Base-by-base conservation (phyloP, 2,329 filamentous ascomycete genomes). In the Colletotrichum sublineola region DNA sequence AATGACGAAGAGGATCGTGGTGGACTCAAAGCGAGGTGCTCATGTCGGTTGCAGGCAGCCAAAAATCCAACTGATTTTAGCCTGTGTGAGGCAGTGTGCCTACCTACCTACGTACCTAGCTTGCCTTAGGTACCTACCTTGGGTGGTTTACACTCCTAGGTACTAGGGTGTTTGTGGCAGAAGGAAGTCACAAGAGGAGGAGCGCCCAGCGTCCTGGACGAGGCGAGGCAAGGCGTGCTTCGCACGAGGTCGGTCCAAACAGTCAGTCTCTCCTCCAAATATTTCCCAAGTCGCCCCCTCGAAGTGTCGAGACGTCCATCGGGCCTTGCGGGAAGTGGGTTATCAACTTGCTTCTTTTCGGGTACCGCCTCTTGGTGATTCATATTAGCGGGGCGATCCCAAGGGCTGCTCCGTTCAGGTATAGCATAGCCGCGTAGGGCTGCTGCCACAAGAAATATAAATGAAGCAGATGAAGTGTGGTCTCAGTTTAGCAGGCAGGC, bases 41-140 rank as follows among this genome's bases (percentile, higher is more conserved):
- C 56, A 67, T 71, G 56, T 67, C 68, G 68, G 56, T 62, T 50
- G 29, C 46, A 67, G n/a, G 24, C n/a, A 40, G 48, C 62, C 46
- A 14, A 14, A 38, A 38, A 31, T 53, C 24, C 15, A n/a, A 50
- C 20, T 31, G 38, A 33, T 40, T 50, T 33, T 8, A 46, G 20
- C 18, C 18, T 18, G 46, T 18, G 15, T 15, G 29, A 9, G 14
- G 18, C 40, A 20, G 15, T 40, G 24, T 15, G 24, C 46, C 38
- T 42, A 48, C 24, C 7, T 20, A 2, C 20, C 15, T 48, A 24
- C 24, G 24, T 24, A 24, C 6, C 33, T 48, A 18, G 8, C 15
- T 48, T 48, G 44, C 8, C 44, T 48, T 40, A 29, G n/a, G 48
- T 9, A n/a, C n/a, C 24, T 62, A 29, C 9, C 65, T 53, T 2